A percentile compares a stretch with the other conserved stretches of the same genome.
These are phyloP conservation scores for Microthlaspi erraticum DNA, from an alignment of 345 rosid genomes.

Conservation along the genomic window DNA sequence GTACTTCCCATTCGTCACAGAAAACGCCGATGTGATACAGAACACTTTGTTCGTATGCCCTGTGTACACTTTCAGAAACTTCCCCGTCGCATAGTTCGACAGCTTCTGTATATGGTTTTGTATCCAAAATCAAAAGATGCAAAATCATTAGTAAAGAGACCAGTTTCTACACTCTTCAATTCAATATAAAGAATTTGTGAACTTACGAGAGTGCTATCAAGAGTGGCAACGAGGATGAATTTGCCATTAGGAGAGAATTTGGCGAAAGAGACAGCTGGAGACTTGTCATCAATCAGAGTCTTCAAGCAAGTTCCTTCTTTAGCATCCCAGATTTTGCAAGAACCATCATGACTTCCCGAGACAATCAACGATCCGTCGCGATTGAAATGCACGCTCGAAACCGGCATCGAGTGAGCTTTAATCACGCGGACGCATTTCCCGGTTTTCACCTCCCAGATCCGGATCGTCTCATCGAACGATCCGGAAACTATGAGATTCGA, in stretches of 20 bases:
- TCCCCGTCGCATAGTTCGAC: slow-evolving; percentile 86
- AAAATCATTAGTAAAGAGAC: slow-evolving; percentile 7
- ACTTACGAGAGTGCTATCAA: slow-evolving; percentile 86
- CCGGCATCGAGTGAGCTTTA: slow-evolving; percentile 80
- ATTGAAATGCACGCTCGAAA: slow-evolving; percentile 82
- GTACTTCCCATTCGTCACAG: slow-evolving; percentile 90
- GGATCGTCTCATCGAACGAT: slow-evolving; percentile 82
- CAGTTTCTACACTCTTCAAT: neutral
- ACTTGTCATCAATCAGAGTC: slow-evolving; percentile 75
- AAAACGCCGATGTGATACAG: slow-evolving; percentile 90
- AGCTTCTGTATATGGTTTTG: slow-evolving; percentile 60
- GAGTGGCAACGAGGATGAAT: slow-evolving; percentile 87
- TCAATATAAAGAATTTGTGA: neutral
- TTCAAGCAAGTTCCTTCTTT: slow-evolving; percentile 74
- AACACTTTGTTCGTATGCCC: slow-evolving; percentile 83
- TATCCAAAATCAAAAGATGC: neutral
- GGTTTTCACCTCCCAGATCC: slow-evolving; percentile 94
- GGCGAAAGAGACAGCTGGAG: slow-evolving; percentile 81
- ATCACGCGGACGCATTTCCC: slow-evolving; percentile 70
- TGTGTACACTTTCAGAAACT: slow-evolving; percentile 78
- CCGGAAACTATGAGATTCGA: slow-evolving; percentile 87
- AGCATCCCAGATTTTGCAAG: slow-evolving; percentile 95
- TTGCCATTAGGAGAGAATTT: slow-evolving; percentile 95
- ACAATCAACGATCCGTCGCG: slow-evolving; percentile 94
- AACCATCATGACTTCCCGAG: slow-evolving; percentile 86